phyloP scores from a whole-genome alignment of 2,329 filamentous ascomycete species.

The Parasarocladium wereldwijsianum region DNA sequence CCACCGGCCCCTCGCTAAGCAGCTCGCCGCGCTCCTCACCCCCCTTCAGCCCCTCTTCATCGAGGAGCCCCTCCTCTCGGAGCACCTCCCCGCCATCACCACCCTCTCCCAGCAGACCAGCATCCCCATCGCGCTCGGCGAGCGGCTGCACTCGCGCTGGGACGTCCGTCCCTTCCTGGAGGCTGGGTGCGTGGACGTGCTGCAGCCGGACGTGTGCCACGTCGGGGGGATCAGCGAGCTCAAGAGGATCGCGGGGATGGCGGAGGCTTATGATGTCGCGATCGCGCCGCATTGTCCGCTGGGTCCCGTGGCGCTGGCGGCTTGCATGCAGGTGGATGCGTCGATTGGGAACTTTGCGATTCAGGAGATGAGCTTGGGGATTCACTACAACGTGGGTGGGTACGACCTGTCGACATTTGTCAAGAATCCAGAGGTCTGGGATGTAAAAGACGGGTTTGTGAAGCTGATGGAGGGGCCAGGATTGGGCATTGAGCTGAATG shows the following conservation, averaged over 20 bases:
- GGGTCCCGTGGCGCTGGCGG: conserved; percentile 59
- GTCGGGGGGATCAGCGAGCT: conserved; percentile 61
- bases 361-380: conserved; percentile 65
- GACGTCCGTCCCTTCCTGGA: conserved; percentile 61
- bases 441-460: conserved; percentile 52
- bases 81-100: conserved; percentile 50
- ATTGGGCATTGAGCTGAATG: conserved; percentile 50
- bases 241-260: conserved; percentile 53
- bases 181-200: conserved; percentile 50
- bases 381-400: conserved; percentile 60
- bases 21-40: conserved; percentile 52
- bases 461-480: conserved; percentile 43
- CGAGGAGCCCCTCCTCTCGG: conserved; percentile 57
- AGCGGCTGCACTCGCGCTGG: conserved; percentile 58
- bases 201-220: conserved; percentile 61
- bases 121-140: conserved; percentile 56
- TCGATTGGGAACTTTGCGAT: conserved; percentile 53
- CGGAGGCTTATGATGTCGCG: conserved; percentile 58
- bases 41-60: conserved; percentile 60
- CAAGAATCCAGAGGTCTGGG: conserved; percentile 48
- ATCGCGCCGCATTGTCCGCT: conserved; percentile 62
- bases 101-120: conserved; percentile 29
- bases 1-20: conserved; percentile 70
- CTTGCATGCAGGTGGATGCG: conserved; percentile 52
- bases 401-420: conserved; percentile 54